These are phyloP conservation scores for Fusarium fracticaudum DNA, from an alignment of 2,329 filamentous ascomycete genomes.

Conservation along the genomic window DNA sequence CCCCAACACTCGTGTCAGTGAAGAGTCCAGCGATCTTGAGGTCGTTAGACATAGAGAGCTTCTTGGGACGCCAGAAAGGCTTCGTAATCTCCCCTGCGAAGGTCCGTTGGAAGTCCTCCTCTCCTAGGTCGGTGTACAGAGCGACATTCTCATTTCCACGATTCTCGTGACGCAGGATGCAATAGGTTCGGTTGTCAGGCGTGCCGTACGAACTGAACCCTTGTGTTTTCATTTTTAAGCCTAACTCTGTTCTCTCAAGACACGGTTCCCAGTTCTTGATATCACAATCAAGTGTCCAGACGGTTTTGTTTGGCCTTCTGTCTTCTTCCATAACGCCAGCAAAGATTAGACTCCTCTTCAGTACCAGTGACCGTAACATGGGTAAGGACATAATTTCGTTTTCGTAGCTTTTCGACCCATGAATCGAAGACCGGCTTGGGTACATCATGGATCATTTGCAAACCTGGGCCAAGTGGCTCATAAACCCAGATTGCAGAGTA, in stretches of 20 bases:
- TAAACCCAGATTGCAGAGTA: conserved; percentile 26
- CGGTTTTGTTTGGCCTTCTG: background rate
- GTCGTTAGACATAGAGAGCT: conserved; percentile 28
- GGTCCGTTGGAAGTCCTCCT: background rate
- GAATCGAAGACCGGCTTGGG: conserved; percentile 1
- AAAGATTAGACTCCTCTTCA: background rate
- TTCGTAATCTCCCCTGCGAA: conserved; percentile 8
- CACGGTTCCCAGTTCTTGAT: background rate
- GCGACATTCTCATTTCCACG: conserved; percentile 19
- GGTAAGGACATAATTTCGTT: background rate
- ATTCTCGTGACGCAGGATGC: conserved; percentile 29
- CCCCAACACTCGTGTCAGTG: conserved; percentile 19
- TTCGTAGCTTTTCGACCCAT: conserved; percentile 14
- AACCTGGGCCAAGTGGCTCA: background rate
- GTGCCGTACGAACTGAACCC: conserved; percentile 30
- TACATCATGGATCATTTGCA: conserved; percentile 7
- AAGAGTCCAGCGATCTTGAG: conserved; percentile 26
- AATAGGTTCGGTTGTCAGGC: conserved; percentile 16
- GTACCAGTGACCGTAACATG: conserved; percentile 25
- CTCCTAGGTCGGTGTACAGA: background rate
- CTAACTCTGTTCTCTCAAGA: background rate
- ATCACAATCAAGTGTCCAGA: conserved; percentile 23
- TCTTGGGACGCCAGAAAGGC: conserved; percentile 25
- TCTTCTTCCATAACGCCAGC: conserved; percentile 23
- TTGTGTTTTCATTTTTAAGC: conserved; percentile 1